These are phyloP conservation scores for Fusarium sp. DNA, from an alignment of 2,329 filamentous ascomycete genomes.

Conservation along the genomic window DNA sequence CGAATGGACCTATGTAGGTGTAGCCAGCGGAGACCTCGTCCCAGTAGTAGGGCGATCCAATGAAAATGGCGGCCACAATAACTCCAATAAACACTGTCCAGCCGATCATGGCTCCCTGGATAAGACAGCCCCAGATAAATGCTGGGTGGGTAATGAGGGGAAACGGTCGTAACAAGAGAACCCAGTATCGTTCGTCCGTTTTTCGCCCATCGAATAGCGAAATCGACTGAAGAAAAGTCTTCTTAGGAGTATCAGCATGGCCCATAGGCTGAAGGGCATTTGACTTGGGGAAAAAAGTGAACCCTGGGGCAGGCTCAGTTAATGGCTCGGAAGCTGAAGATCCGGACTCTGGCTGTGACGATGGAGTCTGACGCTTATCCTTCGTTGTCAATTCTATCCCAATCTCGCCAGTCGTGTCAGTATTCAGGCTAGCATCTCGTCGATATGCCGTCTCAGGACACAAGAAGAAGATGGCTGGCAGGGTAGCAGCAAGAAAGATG, in stretches of 20 bases:
- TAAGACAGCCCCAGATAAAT: slow-evolving; percentile 82
- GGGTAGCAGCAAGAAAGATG: slow-evolving; percentile 80
- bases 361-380: slow-evolving; percentile 22
- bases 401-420: slow-evolving; percentile 66
- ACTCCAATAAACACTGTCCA: slow-evolving; percentile 96
- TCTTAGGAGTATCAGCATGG: slow-evolving; percentile 59
- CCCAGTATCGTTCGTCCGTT: slow-evolving; percentile 79
- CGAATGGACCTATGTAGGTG: slow-evolving; percentile 85
- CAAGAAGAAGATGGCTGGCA: slow-evolving; percentile 81
- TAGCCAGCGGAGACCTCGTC: slow-evolving; percentile 86
- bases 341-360: slow-evolving; percentile 15
- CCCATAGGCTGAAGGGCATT: slow-evolving; percentile 54
- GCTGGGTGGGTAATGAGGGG: slow-evolving; percentile 87
- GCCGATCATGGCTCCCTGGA: slow-evolving; percentile 91
- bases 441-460: slow-evolving; percentile 88
- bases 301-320: slow-evolving; percentile 32
- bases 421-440: slow-evolving; percentile 76
- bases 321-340: slow-evolving; percentile 8
- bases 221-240: slow-evolving; percentile 72
- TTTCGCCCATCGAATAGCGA: slow-evolving; percentile 85
- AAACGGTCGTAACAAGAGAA: slow-evolving; percentile 78
- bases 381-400: slow-evolving; percentile 45
- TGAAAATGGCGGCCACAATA: slow-evolving; percentile 83
- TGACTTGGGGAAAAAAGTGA: slow-evolving; percentile 53
- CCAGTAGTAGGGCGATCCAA: slow-evolving; percentile 86